phyloP scores from a whole-genome alignment of 768 basidiomycete species.

The Pleurotus citrinopileatus region DNA sequence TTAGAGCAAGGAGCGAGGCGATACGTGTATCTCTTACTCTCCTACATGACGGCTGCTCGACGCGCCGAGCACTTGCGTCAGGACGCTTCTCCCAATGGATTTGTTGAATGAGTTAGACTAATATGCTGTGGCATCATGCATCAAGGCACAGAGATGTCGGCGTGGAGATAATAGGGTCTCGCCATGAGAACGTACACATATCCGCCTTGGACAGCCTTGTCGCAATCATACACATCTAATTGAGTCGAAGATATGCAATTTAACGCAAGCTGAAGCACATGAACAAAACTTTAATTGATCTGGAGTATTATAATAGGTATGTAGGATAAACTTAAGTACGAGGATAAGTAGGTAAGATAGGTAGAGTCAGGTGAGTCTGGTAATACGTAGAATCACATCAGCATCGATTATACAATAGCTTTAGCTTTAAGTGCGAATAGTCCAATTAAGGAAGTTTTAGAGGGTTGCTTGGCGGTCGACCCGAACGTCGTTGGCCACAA shows the following conservation, averaged over 20 bases:
- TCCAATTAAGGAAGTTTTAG: not conserved
- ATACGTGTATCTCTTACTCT: too few relatives aligned
- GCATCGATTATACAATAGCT: not conserved
- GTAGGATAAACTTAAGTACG: not conserved
- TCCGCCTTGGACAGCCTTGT: not conserved
- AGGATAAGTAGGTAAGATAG: not conserved
- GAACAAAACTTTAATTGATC: too few relatives aligned
- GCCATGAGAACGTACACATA: too few relatives aligned
- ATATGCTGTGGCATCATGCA: too few relatives aligned
- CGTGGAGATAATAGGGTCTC: too few relatives aligned
- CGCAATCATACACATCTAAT: not conserved
- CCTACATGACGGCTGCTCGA: too few relatives aligned
- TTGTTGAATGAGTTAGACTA: too few relatives aligned
- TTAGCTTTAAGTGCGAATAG: not conserved
- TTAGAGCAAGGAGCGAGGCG: too few relatives aligned
- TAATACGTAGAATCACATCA: not conserved
- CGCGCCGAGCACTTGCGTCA: too few relatives aligned
- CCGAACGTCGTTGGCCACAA: conserved; percentile 46
- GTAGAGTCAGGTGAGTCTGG: not conserved
- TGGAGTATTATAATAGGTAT: not conserved
- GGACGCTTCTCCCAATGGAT: too few relatives aligned
- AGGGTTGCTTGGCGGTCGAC: conserved; percentile 21
- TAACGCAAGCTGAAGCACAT: too few relatives aligned
- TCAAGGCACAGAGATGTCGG: too few relatives aligned
- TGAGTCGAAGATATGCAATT: not conserved